Evolutionary conservation across 768 basidiomycete species (phyloP).

Genomic region (Tylopilus intermedius): DNA sequence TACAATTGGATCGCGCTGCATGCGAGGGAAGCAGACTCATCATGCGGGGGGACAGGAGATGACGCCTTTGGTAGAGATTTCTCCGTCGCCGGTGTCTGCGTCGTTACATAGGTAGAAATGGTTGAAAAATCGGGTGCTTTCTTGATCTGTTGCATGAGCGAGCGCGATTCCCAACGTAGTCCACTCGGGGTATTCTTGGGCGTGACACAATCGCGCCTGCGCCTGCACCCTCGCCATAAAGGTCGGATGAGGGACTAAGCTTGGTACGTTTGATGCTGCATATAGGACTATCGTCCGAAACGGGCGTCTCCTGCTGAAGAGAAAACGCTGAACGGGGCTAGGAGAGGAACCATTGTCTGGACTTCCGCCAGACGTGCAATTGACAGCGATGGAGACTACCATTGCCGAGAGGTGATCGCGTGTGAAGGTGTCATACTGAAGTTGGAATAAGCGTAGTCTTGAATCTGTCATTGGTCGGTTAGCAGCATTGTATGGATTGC

Average conservation of each 20-base stretch:
- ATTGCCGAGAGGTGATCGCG: slow-evolving; percentile 90
- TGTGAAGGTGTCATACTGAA: slow-evolving; percentile 95
- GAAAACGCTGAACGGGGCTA: slow-evolving; percentile 37
- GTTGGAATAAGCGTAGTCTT: slow-evolving; percentile 81
- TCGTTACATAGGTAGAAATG: slow-evolving; percentile 55
- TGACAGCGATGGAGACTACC: slow-evolving; percentile 90
- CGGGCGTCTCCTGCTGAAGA: slow-evolving; percentile 46
- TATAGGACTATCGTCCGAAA: slow-evolving; percentile 44
- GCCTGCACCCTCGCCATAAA: slow-evolving; percentile 46
- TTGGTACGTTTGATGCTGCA: slow-evolving; percentile 79
- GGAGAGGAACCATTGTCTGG: slow-evolving; percentile 44
- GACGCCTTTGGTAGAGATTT: slow-evolving; percentile 8
- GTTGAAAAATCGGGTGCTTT: slow-evolving; percentile 75
- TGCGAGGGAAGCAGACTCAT: slow-evolving; percentile 12
- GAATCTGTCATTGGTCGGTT: slow-evolving; percentile 55
- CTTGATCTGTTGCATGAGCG: slow-evolving; percentile 77
- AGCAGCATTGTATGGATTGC: slow-evolving; percentile 13
- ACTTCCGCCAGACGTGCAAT: slow-evolving; percentile 57
- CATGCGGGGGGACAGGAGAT: not conserved
- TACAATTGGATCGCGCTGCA: not conserved
- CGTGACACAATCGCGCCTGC: slow-evolving; percentile 47
- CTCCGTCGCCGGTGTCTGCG: slow-evolving; percentile 22
- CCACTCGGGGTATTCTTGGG: slow-evolving; percentile 46
- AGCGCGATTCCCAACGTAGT: slow-evolving; percentile 77
- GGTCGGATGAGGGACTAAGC: slow-evolving; percentile 64